These are phyloP conservation scores for Xylariales sp. DNA, from an alignment of 2,329 filamentous ascomycete genomes.

Conservation along the genomic window DNA sequence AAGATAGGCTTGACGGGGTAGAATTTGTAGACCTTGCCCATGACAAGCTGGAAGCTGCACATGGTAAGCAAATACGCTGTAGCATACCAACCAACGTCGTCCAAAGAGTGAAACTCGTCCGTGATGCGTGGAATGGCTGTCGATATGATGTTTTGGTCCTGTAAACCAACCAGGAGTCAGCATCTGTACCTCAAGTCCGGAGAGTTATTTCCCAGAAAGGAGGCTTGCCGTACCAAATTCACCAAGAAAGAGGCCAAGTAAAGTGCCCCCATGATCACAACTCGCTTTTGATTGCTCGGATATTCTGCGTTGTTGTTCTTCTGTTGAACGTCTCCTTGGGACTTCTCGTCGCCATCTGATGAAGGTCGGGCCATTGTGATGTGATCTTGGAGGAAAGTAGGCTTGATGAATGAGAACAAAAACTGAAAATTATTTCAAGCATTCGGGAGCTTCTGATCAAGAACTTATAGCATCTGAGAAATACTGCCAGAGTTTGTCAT, in stretches of 20 bases:
- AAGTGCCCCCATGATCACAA: conserved; percentile 18
- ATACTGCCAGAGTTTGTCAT: too few relatives aligned
- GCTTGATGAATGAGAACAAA: too few relatives aligned
- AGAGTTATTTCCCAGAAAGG: too few relatives aligned
- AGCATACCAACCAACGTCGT: conserved; percentile 25
- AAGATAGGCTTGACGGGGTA: conserved; percentile 18
- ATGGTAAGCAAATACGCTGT: conserved; percentile 22
- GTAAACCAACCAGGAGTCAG: conserved; percentile 11
- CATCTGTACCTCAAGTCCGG: conserved; percentile 6
- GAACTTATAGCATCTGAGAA: too few relatives aligned
- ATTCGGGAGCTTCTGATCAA: too few relatives aligned
- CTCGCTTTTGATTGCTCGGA: conserved; percentile 17
- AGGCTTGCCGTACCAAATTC: conserved; percentile 13
- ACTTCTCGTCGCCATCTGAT: conserved; percentile 8
- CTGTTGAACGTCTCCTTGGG: conserved; percentile 4
- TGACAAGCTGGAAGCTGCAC: conserved; percentile 19
- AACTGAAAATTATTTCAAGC: too few relatives aligned
- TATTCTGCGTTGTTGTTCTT: conserved; percentile 13
- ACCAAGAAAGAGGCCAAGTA: conserved; percentile 19
- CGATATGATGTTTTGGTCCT: conserved; percentile 12
- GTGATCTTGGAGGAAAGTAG: too few relatives aligned
- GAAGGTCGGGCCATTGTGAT: too few relatives aligned
- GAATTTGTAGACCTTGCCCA: conserved; percentile 21
- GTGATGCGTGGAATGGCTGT: conserved; percentile 23
- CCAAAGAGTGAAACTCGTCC: conserved; percentile 20